Evolutionary conservation across 2,329 filamentous ascomycete species (phyloP), one percentile per base, ranked within the genome.

Genomic region (Phaeomoniella chlamydospora): DNA sequence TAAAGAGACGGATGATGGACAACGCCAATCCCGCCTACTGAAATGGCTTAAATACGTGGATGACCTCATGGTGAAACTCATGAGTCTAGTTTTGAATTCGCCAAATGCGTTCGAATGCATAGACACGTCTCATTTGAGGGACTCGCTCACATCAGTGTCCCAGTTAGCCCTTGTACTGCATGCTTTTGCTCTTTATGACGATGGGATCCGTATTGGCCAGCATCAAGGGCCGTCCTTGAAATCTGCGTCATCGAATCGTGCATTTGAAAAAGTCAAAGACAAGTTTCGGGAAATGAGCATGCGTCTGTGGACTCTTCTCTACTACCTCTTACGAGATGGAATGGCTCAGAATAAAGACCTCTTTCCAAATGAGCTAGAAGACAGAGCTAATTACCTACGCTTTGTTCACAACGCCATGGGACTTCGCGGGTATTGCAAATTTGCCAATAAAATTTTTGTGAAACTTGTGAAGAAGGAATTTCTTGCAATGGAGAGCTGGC

Each of bases 391-490:
- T 40, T 86, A 81, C 47, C 62, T 98, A 29, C 77, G 83, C 4
- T 74, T 80, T 9, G 72, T 94, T 4, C 90, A 98, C 51, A 77
- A 85, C 50, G 80, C 82, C 3, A 63, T 94, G 22, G 90, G 90
- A 2, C 65, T 87, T 35, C 80, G 90, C 40, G 80, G 80, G 42
- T 82, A 80, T 54, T 96, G 87, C 67, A 88, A 84, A 49, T 68
- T 73, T 3, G 83, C 84, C 0, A 84, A 86, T 52, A 88, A 90
- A 51, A 74, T 84, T 13, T 90, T 98, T 57, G 67, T 96, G 16
- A 87, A 86, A 51, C 72, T 94, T 55, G 80, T 90, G 63, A 88
- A 87, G 38, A 70, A 82, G 4, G 90, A 98, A 51, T 67, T 96
- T 32, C 66, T 93, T 16, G 75, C 76, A 34, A 68, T 88, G 46